Evolutionary conservation across 176 grass and related monocot species (phyloP).

Genomic region (Oryza punctata): DNA sequence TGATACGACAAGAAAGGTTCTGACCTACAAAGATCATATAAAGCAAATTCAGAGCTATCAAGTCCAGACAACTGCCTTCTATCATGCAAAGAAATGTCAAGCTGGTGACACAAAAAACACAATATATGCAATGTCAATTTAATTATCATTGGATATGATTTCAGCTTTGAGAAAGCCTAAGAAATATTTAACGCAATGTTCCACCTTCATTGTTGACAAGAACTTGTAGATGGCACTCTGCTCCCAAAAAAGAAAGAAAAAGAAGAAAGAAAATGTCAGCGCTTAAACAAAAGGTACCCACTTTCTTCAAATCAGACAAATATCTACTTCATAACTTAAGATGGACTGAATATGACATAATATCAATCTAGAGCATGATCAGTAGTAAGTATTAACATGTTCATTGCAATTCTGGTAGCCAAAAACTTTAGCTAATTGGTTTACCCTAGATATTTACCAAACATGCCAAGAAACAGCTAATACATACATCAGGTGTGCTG

Average conservation of each 20-base stretch:
- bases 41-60: conserved; percentile 38
- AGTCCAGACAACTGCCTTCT: conserved; percentile 68
- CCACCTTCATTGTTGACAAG: conserved; percentile 75
- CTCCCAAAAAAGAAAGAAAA: conserved; percentile 34
- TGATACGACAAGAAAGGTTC: conserved; percentile 22
- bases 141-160: conserved; percentile 22
- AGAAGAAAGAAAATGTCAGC: too few relatives aligned
- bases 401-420: conserved; percentile 14
- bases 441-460: conserved; percentile 21
- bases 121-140: conserved; percentile 31
- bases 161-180: conserved; percentile 27
- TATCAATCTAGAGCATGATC: conserved; percentile 11
- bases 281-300: neutral
- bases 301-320: neutral
- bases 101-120: conserved; percentile 53
- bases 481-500: conserved; percentile 76
- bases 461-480: conserved; percentile 36
- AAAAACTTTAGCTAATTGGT: neutral
- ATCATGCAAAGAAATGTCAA: conserved; percentile 72
- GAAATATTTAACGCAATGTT: conserved; percentile 27
- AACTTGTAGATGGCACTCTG: conserved; percentile 85
- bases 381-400: neutral
- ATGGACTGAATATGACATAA: neutral
- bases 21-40: conserved; percentile 48
- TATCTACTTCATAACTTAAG: conserved; percentile 14